These are phyloP conservation scores for Mucor racemosus DNA, from an alignment of 371 early-diverging fungal genomes.

Conservation along the genomic window DNA sequence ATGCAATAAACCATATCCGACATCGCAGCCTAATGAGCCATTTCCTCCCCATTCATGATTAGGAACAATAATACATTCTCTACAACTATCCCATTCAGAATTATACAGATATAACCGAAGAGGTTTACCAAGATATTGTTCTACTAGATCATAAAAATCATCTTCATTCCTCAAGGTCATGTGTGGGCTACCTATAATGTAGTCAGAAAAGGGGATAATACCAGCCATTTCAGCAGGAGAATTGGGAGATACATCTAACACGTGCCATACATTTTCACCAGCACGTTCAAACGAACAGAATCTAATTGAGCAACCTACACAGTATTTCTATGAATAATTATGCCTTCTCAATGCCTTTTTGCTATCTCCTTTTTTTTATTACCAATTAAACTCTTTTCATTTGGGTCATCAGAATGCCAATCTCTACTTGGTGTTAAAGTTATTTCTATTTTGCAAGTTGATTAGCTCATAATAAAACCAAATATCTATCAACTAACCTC, in stretches of 20 bases:
- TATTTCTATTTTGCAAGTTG: conserved; percentile 44
- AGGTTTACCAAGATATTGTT: conserved; percentile 59
- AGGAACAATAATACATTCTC: conserved; percentile 73
- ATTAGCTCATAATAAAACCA: no score
- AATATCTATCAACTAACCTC: conserved; percentile 45
- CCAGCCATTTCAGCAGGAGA: conserved; percentile 75
- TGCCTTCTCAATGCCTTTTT: neutral
- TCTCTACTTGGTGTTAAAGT: conserved; percentile 57
- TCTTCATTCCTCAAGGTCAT: conserved; percentile 58
- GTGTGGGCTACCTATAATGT: conserved; percentile 70
- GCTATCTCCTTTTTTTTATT: neutral
- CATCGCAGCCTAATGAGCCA: conserved; percentile 73
- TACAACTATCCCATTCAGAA: conserved; percentile 63
- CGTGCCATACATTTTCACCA: conserved; percentile 77
- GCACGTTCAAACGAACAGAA: conserved; percentile 73
- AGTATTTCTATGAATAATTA: neutral
- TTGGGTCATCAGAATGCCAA: conserved; percentile 52
- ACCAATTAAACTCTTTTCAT: conserved; percentile 54
- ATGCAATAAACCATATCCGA: conserved; percentile 62
- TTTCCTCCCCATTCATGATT: conserved; percentile 76
- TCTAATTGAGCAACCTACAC: conserved; percentile 71
- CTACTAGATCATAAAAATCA: conserved; percentile 65
- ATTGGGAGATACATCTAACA: conserved; percentile 62
- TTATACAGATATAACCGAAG: conserved; percentile 68
- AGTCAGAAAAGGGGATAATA: conserved; percentile 65